Base-by-base conservation (phyloP, 257 asterid genomes). In the Salvia hispanica region DNA sequence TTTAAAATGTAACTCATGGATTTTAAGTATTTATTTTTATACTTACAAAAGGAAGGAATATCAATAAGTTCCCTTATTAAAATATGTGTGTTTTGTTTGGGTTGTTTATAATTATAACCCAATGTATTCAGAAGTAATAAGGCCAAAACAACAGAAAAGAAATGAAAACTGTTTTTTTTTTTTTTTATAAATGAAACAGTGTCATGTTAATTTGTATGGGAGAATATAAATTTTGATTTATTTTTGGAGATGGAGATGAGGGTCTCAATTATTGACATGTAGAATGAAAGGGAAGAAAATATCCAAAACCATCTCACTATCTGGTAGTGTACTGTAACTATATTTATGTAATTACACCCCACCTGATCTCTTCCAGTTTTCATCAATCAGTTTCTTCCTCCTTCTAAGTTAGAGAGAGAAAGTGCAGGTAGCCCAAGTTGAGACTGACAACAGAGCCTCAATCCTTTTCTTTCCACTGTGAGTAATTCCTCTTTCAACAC, bases 381-480 rank as follows among this genome's bases (percentile, higher is more conserved):
- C 31, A 25, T 25, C 31, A 56, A 76, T 67, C 71, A 74, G 55
- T 75, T 25, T 25, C 31, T 66, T 59, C 70, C 69, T n/a, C 1
- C 8, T 36, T 14, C 9, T 9, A 47, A 46, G 58, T 46, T 31
- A 42, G 53, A 28, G 57, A 44, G 11, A 59, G 56, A 62, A 14
- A 48, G 51, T 51, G 51, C 67, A 73, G 81, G 70, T 25, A 69
- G 77, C 77, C 31, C 31, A 25, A 72, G 14, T 60, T 78, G 72
- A 78, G 77, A 77, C 85, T 76, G 85, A 82, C 84, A 80, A 80
- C 74, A 80, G 76, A 80, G 74, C 15, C 53, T 40, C 65, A 28
- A 57, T 39, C 69, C 54, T 57, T 10, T 37, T 47, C 64, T 73
- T 66, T 75, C 63, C 53, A 53, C 66, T 15, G 7, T 33, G 13